Percentiles rank a stretch among this genome's conserved stretches.
phyloP scores from a whole-genome alignment of 108 stramenopile species.

The Skeletonema grethae region DNA sequence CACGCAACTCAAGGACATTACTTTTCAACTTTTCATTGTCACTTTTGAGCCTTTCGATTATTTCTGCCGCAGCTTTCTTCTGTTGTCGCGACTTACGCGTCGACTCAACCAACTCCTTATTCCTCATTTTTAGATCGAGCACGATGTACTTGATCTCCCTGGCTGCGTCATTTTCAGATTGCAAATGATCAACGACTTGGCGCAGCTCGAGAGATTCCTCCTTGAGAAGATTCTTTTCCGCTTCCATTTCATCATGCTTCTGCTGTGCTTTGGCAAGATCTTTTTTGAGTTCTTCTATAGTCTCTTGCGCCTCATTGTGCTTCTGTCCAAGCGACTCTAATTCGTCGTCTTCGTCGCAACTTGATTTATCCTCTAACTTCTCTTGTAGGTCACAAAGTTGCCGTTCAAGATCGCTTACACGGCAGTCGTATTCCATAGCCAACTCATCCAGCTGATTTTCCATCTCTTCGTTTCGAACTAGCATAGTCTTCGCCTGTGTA shows the following conservation, averaged over 20 bases:
- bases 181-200: slow-evolving; percentile 16
- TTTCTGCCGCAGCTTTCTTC: slow-evolving; percentile 15
- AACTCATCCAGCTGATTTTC: slow-evolving; percentile 27
- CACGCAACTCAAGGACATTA: neutral
- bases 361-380: slow-evolving; percentile 9
- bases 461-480: slow-evolving; percentile 35
- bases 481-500: slow-evolving; percentile 42
- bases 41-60: slow-evolving; percentile 22
- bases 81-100: slow-evolving; percentile 15
- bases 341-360: neutral
- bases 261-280: neutral
- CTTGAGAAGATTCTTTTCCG: neutral
- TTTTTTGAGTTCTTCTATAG: slow-evolving; percentile 9
- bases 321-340: slow-evolving; percentile 3
- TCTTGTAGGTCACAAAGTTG: slow-evolving; percentile 1
- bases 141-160: slow-evolving; percentile 25
- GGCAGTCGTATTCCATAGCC: slow-evolving; percentile 29
- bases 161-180: slow-evolving; percentile 22
- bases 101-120: slow-evolving; percentile 25
- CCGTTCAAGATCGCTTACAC: slow-evolving; percentile 26
- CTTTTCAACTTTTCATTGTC: slow-evolving; percentile 24
- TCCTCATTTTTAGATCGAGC: slow-evolving; percentile 20
- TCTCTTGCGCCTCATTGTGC: slow-evolving; percentile 11
- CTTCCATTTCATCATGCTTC: neutral
- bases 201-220: slow-evolving; percentile 28